These are phyloP conservation scores for Alternaria dauci DNA, from an alignment of 2,329 filamentous ascomycete species.

Conservation along the genomic window DNA sequence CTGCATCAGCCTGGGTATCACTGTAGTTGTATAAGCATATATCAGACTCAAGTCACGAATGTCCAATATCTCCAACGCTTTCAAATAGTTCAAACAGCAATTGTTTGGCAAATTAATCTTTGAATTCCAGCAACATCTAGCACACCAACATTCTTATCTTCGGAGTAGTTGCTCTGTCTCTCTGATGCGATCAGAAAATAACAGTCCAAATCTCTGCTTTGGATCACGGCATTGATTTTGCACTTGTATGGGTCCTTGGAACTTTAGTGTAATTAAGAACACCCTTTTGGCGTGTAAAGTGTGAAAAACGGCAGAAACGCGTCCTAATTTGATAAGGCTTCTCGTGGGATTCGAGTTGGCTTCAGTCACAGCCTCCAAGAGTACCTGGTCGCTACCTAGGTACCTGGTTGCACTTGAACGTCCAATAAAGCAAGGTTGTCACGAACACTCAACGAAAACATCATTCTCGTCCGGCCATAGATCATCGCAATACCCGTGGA, in stretches of 20 bases:
- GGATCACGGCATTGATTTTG: background rate
- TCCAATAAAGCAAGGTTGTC: background rate
- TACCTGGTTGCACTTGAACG: background rate
- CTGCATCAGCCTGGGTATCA: background rate
- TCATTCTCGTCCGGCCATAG: conserved; percentile 19
- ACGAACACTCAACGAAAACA: conserved; percentile 1
- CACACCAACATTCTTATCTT: background rate
- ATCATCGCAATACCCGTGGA: conserved; percentile 10
- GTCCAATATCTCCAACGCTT: background rate
- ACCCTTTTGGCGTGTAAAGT: background rate
- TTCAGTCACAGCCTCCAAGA: background rate
- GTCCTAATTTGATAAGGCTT: background rate
- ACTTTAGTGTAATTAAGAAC: background rate
- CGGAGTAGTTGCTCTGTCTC: background rate
- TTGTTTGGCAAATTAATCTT: background rate
- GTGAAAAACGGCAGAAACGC: background rate
- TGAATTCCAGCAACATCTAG: background rate
- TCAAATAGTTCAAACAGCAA: background rate
- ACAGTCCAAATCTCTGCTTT: background rate
- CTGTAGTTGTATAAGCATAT: background rate
- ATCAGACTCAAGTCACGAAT: background rate
- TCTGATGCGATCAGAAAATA: background rate
- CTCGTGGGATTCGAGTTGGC: background rate
- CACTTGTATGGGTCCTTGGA: too few relatives aligned
- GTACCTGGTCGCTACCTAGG: background rate